Evolutionary conservation across 352 stramenopile species (phyloP), one percentile per base, ranked within the genome.

Genomic region (Blastocystis hominis): DNA sequence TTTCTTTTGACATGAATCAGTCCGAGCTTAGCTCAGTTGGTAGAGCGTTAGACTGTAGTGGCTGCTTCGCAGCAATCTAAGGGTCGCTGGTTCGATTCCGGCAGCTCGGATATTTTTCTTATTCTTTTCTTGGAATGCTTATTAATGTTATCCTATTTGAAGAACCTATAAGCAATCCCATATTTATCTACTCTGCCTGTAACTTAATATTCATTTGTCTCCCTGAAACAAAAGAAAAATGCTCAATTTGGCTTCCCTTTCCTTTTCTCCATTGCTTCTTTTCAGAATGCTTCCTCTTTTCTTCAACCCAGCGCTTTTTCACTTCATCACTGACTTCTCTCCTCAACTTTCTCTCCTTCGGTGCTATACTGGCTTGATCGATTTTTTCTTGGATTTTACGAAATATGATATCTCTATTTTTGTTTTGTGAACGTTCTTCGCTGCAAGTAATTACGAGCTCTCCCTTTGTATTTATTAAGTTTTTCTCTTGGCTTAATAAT

Each of bases 341-440:
- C 36, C 55, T 80, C 59, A 87, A 42, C 56, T 89, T 80, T 46
- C 88, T 50, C 47, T 90, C 9, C 64, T 89, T 90, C 17, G 89
- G 89, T 24, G 20, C 50, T 15, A 88, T 50, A 40, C 50, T 46
- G 13, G 88, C 89, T 44, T 30, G 40, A 68, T 90, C 88, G 2
- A 90, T 38, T 20, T 89, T 80, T 66, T 87, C 47, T 34, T 90
- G 86, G 15, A 91, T 46, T 30, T 90, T 91, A 13, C 34, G 56
- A 9, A 88, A 42, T 6, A 81, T 81, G 20, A 89, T 70, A 38
- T 55, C 47, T 24, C 81, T 61, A 56, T 91, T 91, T 7, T n/a
- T n/a, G 46, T 64, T 61, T 59, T 90, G 89, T 0, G 55, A 89
- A 0, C 89, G 78, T 47, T 90, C 44, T 55, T 89, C 72, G 42